Conservation (phyloP, 768 basidiomycete genomes). For the Clavaria fumosa region DNA sequence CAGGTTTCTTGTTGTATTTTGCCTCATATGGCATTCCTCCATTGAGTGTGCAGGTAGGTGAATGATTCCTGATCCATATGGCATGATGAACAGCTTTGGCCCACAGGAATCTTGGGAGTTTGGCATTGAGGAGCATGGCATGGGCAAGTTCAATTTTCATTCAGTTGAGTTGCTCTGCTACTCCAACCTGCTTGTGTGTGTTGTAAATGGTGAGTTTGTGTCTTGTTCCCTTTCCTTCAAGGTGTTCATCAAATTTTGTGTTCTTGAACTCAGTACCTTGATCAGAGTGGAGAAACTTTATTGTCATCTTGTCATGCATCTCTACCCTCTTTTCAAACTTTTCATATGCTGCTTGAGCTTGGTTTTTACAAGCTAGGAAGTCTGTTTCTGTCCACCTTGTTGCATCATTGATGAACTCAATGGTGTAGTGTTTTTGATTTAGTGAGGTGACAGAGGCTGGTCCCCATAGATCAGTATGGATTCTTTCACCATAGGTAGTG, state of each 20-base stretch:
- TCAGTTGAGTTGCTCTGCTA: conserved; percentile 16
- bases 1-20: conserved; percentile 17
- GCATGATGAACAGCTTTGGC: conserved; percentile 12
- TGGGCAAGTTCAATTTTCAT: conserved; percentile 11
- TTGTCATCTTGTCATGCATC: conserved; percentile 11
- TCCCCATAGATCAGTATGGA: no score
- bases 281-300: conserved; percentile 12
- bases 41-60: conserved; percentile 11
- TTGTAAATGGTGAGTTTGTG: conserved; percentile 13
- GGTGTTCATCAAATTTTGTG: conserved; percentile 10
- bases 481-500: conserved; percentile 7
- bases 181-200: conserved; percentile 14
- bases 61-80: conserved; percentile 12
- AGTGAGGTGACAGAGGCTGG: neutral
- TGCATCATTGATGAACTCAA: no score
- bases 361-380: conserved; percentile 12
- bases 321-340: conserved; percentile 14
- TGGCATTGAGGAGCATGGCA: no score
- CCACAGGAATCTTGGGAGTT: no score
- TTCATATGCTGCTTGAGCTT: conserved; percentile 12
- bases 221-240: conserved; percentile 11
- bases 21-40: conserved; percentile 16
- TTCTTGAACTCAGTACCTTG: conserved; percentile 16
- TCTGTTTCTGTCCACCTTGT: conserved; percentile 9
- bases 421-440: neutral